phyloP scores from a whole-genome alignment of 768 basidiomycete genomes.

The Serendipita sp. region DNA sequence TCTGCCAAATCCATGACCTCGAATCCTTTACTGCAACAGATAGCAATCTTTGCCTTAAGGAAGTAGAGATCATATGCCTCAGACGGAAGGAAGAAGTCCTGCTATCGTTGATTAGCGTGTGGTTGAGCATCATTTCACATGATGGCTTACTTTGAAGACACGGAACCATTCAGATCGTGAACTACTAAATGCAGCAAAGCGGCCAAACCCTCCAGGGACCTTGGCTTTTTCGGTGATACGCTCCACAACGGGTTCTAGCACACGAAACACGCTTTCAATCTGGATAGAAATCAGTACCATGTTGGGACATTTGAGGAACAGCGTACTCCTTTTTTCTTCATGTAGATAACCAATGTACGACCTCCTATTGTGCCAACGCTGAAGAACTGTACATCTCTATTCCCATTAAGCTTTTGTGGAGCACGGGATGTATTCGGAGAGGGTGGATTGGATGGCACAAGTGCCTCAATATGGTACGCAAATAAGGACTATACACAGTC shows the following conservation, averaged over 20 bases:
- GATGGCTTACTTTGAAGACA: conserved; percentile 46
- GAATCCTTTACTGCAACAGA: conserved; percentile 86
- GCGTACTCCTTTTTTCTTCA: conserved; percentile 80
- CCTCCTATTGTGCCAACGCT: conserved; percentile 77
- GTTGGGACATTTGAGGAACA: neutral
- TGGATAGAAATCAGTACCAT: conserved; percentile 14
- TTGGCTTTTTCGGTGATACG: conserved; percentile 68
- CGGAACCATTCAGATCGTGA: conserved; percentile 91
- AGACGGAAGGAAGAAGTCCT: conserved; percentile 84
- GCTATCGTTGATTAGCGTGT: neutral
- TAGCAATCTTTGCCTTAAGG: conserved; percentile 83
- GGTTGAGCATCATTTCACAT: neutral
- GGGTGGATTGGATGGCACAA: conserved; percentile 74
- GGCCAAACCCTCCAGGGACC: conserved; percentile 52
- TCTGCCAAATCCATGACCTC: conserved; percentile 95
- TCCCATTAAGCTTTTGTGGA: conserved; percentile 81
- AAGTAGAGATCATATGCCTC: conserved; percentile 86
- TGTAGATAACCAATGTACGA: conserved; percentile 82
- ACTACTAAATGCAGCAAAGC: conserved; percentile 60
- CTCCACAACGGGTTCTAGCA: conserved; percentile 89
- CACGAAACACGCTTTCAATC: conserved; percentile 88
- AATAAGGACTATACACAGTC: conserved; percentile 48
- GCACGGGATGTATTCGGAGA: conserved; percentile 49
- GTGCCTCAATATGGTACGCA: conserved; percentile 89
- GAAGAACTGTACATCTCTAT: conserved; percentile 91